Conservation (phyloP, 2,329 filamentous ascomycete species). For the Fusarium devonianum region DNA sequence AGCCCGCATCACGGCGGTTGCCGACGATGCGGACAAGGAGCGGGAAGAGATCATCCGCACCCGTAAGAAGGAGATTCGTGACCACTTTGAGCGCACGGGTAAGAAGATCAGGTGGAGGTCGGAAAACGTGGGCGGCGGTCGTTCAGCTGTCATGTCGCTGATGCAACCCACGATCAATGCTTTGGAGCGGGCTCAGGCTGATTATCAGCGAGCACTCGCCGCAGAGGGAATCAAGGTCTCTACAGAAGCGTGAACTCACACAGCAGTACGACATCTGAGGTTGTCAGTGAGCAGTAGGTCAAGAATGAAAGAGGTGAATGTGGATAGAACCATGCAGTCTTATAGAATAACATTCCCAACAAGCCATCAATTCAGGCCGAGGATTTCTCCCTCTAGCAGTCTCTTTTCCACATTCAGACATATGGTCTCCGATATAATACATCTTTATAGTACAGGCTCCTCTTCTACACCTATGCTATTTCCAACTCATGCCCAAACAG, state of each 20-base stretch:
- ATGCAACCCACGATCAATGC: conserved; percentile 77
- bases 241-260: conserved; percentile 47
- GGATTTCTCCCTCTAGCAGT: neutral
- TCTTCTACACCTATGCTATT: conserved; percentile 3
- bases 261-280: neutral
- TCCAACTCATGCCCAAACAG: conserved; percentile 8
- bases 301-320: neutral
- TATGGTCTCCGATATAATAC: conserved; percentile 25
- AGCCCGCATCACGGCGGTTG: conserved; percentile 81
- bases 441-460: conserved; percentile 26
- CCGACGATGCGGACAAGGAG: conserved; percentile 78
- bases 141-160: conserved; percentile 76
- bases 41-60: conserved; percentile 71
- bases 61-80: conserved; percentile 73
- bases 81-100: conserved; percentile 74
- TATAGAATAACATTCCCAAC: neutral
- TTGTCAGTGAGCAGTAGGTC: neutral
- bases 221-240: conserved; percentile 64
- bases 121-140: conserved; percentile 75
- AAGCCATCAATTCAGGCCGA: neutral
- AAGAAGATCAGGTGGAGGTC: conserved; percentile 76
- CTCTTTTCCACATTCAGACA: neutral
- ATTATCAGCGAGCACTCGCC: conserved; percentile 75
- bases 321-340: neutral
- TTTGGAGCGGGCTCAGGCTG: conserved; percentile 71